Base-by-base conservation (phyloP, 805 yeast genomes). In the Blastobotrys americana region DNA sequence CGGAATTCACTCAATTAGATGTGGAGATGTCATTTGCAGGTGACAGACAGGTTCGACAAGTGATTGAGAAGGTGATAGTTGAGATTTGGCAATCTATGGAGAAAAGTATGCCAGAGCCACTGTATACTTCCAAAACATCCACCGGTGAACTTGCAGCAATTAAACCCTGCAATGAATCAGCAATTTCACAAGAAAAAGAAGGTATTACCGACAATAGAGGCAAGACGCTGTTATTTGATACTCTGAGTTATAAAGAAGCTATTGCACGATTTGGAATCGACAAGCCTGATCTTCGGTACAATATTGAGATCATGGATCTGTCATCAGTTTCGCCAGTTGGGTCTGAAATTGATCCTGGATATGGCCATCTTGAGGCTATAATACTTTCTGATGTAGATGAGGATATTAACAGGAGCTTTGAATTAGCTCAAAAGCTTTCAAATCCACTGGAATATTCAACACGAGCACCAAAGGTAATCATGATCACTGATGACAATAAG, bases 1-100 rank as follows among this genome's bases (percentile, higher is more conserved):
- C 97, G 0, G 98, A 93, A 61, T 93, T 93, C 61, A 93, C 98
- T 0, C 99, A 93, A 65, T 67, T 93, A n/a, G 99, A 93, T 70
- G 55, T 93, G 65, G 99, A 93, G 63, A 82, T 93, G 90, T 76
- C 89, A 16, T 93, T 82, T 67, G 81, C 89, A 2, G 71, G 71
- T 50, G 77, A 77, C 25, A 66, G 70, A 13, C 85, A 84, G 52
- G 94, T 93, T 4, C 79, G 77, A 60, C 45, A 59, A 0, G 80
- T 78, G 0, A 78, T 90, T 2, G 84, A 82, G 55, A 65, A 67
- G 10, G 59, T 84, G 0, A 73, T 87, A 0, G 58, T 62, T 4
- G 58, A 58, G 1, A 68, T 80, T 1, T 87, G 95, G 89, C 17
- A 8, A 5, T 33, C 4, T 20, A 13, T 4, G 3, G 28, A 21